These are phyloP conservation scores for Neocatenulostroma microsporum DNA, from an alignment of 2,329 filamentous ascomycete genomes.

Conservation along the genomic window DNA sequence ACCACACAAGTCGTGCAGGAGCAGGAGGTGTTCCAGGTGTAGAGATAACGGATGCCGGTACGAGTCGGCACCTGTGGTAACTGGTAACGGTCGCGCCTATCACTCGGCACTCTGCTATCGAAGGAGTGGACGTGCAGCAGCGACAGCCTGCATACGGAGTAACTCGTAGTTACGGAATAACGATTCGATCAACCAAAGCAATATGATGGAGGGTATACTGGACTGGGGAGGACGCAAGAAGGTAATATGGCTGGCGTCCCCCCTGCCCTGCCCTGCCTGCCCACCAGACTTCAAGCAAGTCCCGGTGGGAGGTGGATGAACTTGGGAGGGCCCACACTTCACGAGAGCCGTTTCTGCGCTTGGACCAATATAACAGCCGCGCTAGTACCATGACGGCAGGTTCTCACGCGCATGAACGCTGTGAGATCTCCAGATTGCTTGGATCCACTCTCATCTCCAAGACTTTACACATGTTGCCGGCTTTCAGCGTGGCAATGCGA, in stretches of 20 bases:
- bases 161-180: no score
- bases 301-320: conserved; percentile 1
- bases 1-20: conserved; percentile 1
- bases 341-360: conserved; percentile 7
- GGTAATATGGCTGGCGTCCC: conserved; percentile 1
- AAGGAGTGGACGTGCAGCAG: conserved; percentile 12
- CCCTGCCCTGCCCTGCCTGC: conserved; percentile 6
- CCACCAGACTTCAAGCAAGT: no score
- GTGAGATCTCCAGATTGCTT: no score
- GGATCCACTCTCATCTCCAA: no score
- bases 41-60: conserved; percentile 9
- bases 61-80: no score
- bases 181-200: no score
- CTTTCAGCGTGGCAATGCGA: no score
- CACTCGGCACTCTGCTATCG: conserved; percentile 7
- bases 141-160: no score
- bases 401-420: conserved; percentile 7
- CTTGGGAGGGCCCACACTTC: conserved; percentile 6
- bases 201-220: no score
- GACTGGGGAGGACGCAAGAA: conserved; percentile 1
- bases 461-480: no score
- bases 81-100: conserved; percentile 8
- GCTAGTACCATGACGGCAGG: conserved; percentile 4
- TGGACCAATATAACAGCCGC: not conserved
- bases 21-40: no score